These are phyloP conservation scores for Citrullus amarus DNA, from an alignment of 306 rosid species.

Conservation along the genomic window DNA sequence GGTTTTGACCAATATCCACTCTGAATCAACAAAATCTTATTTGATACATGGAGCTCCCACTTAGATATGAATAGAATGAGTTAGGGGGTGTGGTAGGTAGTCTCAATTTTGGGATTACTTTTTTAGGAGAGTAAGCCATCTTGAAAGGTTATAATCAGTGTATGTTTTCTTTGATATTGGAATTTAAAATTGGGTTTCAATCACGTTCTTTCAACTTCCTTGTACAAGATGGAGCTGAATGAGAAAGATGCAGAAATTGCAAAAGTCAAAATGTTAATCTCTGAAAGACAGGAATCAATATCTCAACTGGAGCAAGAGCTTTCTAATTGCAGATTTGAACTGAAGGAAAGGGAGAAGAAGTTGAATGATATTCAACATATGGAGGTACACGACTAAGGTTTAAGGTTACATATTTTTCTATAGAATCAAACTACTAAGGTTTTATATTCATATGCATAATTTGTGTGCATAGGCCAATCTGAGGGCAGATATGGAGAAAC, in stretches of 20 bases:
- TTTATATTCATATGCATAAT: slow-evolving; percentile 7
- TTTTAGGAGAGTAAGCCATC: not conserved
- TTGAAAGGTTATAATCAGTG: not conserved
- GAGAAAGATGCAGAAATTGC: slow-evolving; percentile 52
- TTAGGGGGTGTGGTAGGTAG: not conserved
- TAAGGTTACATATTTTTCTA: not conserved
- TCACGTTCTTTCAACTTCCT: not conserved
- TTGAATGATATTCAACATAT: slow-evolving; percentile 35
- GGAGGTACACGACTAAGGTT: slow-evolving; percentile 42
- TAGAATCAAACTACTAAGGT: not conserved
- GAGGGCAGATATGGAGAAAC: slow-evolving; percentile 56
- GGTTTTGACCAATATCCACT: not conserved
- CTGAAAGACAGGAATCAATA: slow-evolving; percentile 41
- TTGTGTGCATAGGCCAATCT: slow-evolving; percentile 42
- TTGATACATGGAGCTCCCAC: not conserved
- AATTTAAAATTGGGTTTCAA: not conserved
- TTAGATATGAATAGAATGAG: not conserved
- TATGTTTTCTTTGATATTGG: not conserved
- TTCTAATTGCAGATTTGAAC: slow-evolving; percentile 46
- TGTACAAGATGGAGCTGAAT: slow-evolving; percentile 47
- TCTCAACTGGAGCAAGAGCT: slow-evolving; percentile 55
- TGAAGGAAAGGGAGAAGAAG: slow-evolving; percentile 56
- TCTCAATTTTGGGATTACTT: not conserved
- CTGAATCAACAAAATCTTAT: not conserved
- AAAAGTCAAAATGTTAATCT: slow-evolving; percentile 37